phyloP scores from a whole-genome alignment of 1,284 basidiomycete genomes.

The Ustilago bromivora region DNA sequence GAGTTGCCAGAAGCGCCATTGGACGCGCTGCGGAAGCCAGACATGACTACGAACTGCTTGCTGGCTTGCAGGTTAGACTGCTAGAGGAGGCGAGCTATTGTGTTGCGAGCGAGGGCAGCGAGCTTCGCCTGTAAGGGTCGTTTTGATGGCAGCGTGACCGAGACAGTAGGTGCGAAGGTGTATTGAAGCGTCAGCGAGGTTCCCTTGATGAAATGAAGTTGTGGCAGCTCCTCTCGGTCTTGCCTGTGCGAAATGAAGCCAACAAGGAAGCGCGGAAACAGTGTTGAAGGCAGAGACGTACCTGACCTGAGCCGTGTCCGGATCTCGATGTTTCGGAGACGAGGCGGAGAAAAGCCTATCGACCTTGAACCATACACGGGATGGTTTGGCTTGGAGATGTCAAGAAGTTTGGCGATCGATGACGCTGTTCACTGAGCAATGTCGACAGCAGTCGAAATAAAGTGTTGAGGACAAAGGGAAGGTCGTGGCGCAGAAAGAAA shows the following conservation, averaged over 20 bases:
- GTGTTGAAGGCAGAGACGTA: neutral
- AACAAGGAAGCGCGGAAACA: neutral
- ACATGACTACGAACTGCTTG: constrained; percentile 29
- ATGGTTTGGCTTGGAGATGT: too few relatives aligned
- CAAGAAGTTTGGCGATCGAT: neutral
- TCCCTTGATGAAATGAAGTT: neutral
- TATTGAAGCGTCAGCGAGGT: neutral
- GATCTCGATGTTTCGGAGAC: neutral
- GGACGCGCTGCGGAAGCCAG: constrained; percentile 40
- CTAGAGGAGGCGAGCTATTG: neutral
- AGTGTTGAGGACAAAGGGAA: neutral
- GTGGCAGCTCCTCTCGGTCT: neutral
- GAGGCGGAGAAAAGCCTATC: neutral
- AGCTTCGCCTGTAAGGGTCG: too few relatives aligned
- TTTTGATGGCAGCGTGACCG: neutral
- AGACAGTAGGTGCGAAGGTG: neutral
- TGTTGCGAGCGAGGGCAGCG: neutral
- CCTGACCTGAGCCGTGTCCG: neutral
- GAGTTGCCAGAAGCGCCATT: constrained; percentile 24
- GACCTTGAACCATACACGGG: neutral
- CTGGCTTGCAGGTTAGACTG: neutral
- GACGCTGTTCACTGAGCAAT: neutral
- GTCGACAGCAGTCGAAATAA: neutral
- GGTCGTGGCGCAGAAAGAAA: neutral
- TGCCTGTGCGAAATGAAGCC: neutral